Base-by-base conservation (phyloP, 2,329 filamentous ascomycete genomes). In the Ophiocordyceps sinensis region DNA sequence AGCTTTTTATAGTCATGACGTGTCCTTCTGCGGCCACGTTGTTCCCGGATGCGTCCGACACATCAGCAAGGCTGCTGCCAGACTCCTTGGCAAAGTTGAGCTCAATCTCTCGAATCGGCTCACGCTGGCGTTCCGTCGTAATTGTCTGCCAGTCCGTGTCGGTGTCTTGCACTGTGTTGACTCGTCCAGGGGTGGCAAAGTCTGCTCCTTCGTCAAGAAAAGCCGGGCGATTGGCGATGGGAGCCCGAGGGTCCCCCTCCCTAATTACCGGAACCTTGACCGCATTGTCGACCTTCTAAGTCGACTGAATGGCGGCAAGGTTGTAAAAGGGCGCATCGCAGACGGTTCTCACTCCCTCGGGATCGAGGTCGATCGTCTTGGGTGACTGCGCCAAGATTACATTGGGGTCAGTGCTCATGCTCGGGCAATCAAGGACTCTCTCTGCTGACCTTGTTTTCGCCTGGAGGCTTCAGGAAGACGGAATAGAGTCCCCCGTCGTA, bases 11-110 rank as follows among this genome's bases (percentile, higher is more conserved):
- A 14, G 9, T 35, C 17, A 10, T 35, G 14, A n/a, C 14, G 12
- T 14, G 5, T 12, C 11, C 10, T 5, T 2, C 28, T n/a, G 37
- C 40, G 14, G 11, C 44, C 5, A 53, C 51, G 5, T 41, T 47
- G 31, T 52, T 46, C 12, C 54, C 47, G 28, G 46, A 44, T 14
- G 42, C 45, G 36, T 69, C 66, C 1, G 67, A 68, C 7, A 63
- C 57, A 43, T 70, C 60, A 3, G 67, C 67, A 19, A 71, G 47
- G 42, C 67, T 71, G 46, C 62, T 67, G 10, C 66, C 64, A 13
- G 55, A 54, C 17, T 53, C 57, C 41, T 54, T 54, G 38, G 45
- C 47, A 43, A 53, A 39, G 28, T 47, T 48, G 41, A 50, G 41
- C 19, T 53, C 51, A 32, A 48, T 45, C 35, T 50, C 46, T 31